Evolutionary conservation across 352 stramenopile species (phyloP).

Genomic region (Pythium diclinum): DNA sequence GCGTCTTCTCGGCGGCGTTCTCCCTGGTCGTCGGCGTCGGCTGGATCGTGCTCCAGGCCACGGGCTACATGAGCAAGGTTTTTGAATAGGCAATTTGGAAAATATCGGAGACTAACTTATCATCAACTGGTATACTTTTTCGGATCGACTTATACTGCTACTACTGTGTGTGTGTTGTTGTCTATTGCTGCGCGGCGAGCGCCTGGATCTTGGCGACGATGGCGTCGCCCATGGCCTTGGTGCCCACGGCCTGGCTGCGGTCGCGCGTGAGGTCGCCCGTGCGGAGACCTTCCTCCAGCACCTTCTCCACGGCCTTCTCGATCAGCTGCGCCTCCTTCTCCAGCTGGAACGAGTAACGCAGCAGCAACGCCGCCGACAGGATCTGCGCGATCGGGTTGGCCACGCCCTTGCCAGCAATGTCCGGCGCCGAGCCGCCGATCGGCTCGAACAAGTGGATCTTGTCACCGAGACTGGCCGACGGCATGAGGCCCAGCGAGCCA

Average conservation of each 20-base stretch:
- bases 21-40: constrained; percentile 68
- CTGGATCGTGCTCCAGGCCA: constrained; percentile 74
- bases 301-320: constrained; percentile 76
- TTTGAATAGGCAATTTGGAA: constrained; percentile 29
- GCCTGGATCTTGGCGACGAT: constrained; percentile 78
- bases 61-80: constrained; percentile 63
- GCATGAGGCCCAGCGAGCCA: constrained; percentile 97
- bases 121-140: constrained; percentile 3
- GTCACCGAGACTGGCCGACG: constrained; percentile 94
- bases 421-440: constrained; percentile 96
- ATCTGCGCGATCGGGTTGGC: constrained; percentile 98
- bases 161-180: background rate
- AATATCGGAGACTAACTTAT: constrained; percentile 1
- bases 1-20: constrained; percentile 68
- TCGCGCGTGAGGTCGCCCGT: constrained; percentile 84
- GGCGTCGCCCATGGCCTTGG: constrained; percentile 69
- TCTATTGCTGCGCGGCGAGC: constrained; percentile 29
- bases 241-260: constrained; percentile 52
- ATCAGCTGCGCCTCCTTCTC: constrained; percentile 78
- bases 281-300: constrained; percentile 79
- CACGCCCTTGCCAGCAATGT: constrained; percentile 96
- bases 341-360: constrained; percentile 92
- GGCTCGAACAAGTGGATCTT: constrained; percentile 96
- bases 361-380: constrained; percentile 95
- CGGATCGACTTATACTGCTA: background rate